Conservation (phyloP, 192 early-diverging fungal genomes). For the Diversispora eburnea region DNA sequence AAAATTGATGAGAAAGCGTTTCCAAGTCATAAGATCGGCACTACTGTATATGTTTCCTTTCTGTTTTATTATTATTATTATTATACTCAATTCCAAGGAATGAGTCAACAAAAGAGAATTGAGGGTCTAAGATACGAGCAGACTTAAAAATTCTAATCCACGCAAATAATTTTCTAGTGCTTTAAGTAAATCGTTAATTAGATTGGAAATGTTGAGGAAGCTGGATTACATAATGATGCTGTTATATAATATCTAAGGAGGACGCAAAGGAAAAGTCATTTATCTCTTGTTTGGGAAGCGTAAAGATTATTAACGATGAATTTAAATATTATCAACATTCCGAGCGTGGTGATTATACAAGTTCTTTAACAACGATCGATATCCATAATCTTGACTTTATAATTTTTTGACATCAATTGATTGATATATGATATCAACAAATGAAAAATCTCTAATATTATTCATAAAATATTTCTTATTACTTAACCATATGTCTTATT, state of each 20-base stretch:
- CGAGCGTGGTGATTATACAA: not conserved
- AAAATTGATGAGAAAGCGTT: too few species aligned
- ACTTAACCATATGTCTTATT: not conserved
- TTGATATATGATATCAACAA: not conserved
- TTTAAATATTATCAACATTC: not conserved
- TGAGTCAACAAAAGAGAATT: not conserved
- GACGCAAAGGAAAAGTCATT: not conserved
- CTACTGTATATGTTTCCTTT: too few species aligned
- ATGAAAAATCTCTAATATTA: not conserved
- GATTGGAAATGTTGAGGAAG: not conserved
- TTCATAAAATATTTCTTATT: not conserved
- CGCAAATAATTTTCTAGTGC: not conserved
- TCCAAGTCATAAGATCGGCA: too few species aligned
- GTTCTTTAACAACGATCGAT: not conserved
- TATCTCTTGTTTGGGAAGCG: not conserved
- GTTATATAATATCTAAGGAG: not conserved
- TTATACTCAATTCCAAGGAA: not conserved
- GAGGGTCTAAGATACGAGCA: not conserved
- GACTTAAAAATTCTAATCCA: not conserved
- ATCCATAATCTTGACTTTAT: not conserved
- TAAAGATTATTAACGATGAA: not conserved
- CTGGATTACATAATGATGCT: not conserved
- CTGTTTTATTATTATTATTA: too few species aligned
- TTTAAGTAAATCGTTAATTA: not conserved
- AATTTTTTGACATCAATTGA: not conserved